Percentiles rank a stretch among this genome's conserved stretches.
These are phyloP conservation scores for Alternaria tenuissima DNA, from an alignment of 2,329 filamentous ascomycete species.

Conservation along the genomic window DNA sequence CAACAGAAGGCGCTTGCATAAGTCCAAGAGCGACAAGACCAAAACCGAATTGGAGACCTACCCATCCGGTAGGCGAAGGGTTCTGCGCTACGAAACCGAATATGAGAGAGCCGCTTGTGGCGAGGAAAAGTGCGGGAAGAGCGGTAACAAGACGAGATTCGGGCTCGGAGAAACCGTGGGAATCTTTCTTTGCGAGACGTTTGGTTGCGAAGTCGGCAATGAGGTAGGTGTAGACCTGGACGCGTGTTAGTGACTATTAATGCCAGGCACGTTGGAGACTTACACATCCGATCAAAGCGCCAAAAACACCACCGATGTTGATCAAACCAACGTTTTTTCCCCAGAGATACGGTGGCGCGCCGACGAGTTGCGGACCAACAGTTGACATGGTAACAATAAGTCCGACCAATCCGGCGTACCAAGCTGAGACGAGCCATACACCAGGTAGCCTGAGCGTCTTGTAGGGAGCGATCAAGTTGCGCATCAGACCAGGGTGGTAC, in stretches of 20 bases:
- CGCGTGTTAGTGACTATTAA: background rate
- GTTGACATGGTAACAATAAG: slow-evolving; percentile 51
- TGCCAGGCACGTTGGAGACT: background rate
- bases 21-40: slow-evolving; percentile 53
- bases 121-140: slow-evolving; percentile 50
- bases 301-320: slow-evolving; percentile 51
- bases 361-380: slow-evolving; percentile 50
- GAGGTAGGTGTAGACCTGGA: slow-evolving; percentile 46
- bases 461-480: slow-evolving; percentile 51
- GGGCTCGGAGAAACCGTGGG: slow-evolving; percentile 51
- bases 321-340: slow-evolving; percentile 51
- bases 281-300: slow-evolving; percentile 46
- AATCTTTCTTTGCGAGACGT: slow-evolving; percentile 46
- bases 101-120: slow-evolving; percentile 48
- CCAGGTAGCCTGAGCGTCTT: slow-evolving; percentile 51
- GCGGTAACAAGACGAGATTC: slow-evolving; percentile 52
- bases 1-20: slow-evolving; percentile 54
- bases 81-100: slow-evolving; percentile 54
- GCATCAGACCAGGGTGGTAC: slow-evolving; percentile 45
- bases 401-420: slow-evolving; percentile 55
- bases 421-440: slow-evolving; percentile 53
- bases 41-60: slow-evolving; percentile 50
- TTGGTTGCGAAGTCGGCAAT: slow-evolving; percentile 50
- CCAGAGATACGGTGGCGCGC: slow-evolving; percentile 54
- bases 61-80: slow-evolving; percentile 48